Base-by-base conservation (phyloP, 2,329 filamentous ascomycete species). In the Epicoccum sorghinum region DNA sequence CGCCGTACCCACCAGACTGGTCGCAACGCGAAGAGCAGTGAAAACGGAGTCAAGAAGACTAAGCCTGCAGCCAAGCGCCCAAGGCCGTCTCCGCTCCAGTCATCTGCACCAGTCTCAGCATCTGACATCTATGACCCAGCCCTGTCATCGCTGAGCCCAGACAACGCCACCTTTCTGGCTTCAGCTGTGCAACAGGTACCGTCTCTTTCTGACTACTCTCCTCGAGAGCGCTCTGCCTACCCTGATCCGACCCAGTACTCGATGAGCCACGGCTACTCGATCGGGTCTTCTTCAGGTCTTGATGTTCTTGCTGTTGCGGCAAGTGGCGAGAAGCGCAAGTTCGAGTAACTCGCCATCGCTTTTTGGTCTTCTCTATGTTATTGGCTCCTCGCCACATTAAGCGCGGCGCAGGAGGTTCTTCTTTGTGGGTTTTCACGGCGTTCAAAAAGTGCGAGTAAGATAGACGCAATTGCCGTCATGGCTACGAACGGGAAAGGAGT, bases 1-100 rank as follows among this genome's bases (percentile, higher is more conserved):
- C 82, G 90, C 27, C 85, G 90, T 66, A 92, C 89, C 0, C 89
- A 93, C 72, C 88, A 84, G 59, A 80, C 75, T 57, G 79, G 79
- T 4, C 78, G 79, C 47, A 77, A 75, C 42, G 69, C 75, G 23
- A 75, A 75, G 51, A 58, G 57, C 40, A 59, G 42, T 25, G 73
- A 76, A 7, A 66, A 69, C 32, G 69, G 71, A n/a, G 61, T 70
- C 22, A 75, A 76, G 45, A 76, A 73, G 53, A 59, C 66, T n/a
- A 75, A 74, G 57, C 57, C 60, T 30, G 70, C 68, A 47, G 60
- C 63, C 4, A 71, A 70, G 54, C 64, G 70, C n/a, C 70, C 73
- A 8, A 73, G 65, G 51, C 66, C 68, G 4, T 61, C 69, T 8
- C 71, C 70, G 6, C 54, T 74, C 23, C 70, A 73, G 49, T 66